phyloP scores from a whole-genome alignment of 257 asterid genomes.

The Solanum virginianum region DNA sequence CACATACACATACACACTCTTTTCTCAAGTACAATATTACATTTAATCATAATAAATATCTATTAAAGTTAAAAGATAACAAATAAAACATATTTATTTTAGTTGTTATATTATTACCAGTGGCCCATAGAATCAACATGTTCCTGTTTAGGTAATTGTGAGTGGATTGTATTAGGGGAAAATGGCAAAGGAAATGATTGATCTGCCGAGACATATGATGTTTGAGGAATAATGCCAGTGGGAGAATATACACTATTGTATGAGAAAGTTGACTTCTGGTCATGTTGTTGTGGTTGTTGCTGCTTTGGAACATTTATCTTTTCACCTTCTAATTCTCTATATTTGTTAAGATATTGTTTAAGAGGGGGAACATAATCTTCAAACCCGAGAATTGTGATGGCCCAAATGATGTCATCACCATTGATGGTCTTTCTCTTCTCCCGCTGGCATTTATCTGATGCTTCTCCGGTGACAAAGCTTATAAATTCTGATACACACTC shows the following conservation, averaged over 20 bases:
- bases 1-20: background rate
- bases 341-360: conserved; percentile 50
- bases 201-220: conserved; percentile 33
- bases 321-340: conserved; percentile 78
- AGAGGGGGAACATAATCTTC: conserved; percentile 63
- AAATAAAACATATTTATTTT: background rate
- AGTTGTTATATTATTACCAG: conserved; percentile 25
- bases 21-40: background rate
- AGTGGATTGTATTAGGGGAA: conserved; percentile 37
- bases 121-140: conserved; percentile 47
- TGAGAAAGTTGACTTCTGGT: background rate
- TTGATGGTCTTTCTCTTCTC: conserved; percentile 81
- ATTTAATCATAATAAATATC: background rate
- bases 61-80: background rate
- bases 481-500: conserved; percentile 86
- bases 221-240: conserved; percentile 35
- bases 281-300: conserved; percentile 7
- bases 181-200: conserved; percentile 45
- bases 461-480: conserved; percentile 75
- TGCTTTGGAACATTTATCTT: conserved; percentile 49
- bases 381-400: conserved; percentile 63
- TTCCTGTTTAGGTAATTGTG: conserved; percentile 46
- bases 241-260: conserved; percentile 28
- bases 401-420: conserved; percentile 77
- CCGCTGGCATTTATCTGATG: conserved; percentile 73